Evolutionary conservation across 1,284 basidiomycete genomes (phyloP), one percentile per base, ranked within the genome.

Genomic region (Fomitopsis pinicola): DNA sequence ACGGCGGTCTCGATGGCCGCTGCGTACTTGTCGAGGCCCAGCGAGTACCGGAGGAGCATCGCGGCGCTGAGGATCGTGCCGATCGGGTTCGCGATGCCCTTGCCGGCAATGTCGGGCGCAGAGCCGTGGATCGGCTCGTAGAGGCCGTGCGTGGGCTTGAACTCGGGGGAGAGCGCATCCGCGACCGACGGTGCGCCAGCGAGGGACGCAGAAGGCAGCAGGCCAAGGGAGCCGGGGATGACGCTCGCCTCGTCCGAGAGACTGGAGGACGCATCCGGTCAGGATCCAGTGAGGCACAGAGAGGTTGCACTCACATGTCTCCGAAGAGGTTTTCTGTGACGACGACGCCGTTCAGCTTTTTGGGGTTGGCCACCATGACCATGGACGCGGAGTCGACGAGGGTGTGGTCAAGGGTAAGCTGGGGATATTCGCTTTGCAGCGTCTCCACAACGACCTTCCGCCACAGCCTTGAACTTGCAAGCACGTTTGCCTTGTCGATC

Each of bases 401-500:
- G 66, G 92, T 87, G 77, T 99, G 97, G 72, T 95, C 90, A 57
- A 96, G 77, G 68, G 85, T 81, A 45, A 98, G 76, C 71, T 95
- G 87, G 10, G 95, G 94, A 76, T 91, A 97, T 75, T 98, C 95
- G 42, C 83, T 83, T 62, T 84, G 78, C 68, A 97, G 77, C 14
- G 92, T 88, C 72, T 96, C 92, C 2, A 85, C 90, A 59, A 97
- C 95, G 35, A 93, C 91, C 73, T 89, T 94, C 62, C 97, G 82
- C 97, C 97, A 99, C 54, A 99, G 80, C 55, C 97, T 83, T 45
- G 94, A 97, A 69, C 89, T 95, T 44, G 97, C 97, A 57, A 99
- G 86, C 35, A 99, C 97, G 75, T 99, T 99, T 61, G 97, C 97
- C 79, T 99, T 99, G 83, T 99, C 97, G 75, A 99, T 85, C 2